Conservation (phyloP, 345 rosid genomes). For the Cardamine resedifolia region DNA sequence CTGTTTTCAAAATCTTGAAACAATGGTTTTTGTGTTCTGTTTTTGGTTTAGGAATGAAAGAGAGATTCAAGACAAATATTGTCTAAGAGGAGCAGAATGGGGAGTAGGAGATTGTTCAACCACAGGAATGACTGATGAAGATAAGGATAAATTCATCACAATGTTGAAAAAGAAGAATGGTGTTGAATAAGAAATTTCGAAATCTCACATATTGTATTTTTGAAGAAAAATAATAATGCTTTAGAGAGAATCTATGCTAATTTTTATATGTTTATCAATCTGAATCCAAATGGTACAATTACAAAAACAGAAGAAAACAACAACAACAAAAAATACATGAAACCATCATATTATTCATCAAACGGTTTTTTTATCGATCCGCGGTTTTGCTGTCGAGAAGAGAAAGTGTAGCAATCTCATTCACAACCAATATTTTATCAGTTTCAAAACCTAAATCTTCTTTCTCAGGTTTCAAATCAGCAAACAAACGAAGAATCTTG, state of each 20-base stretch:
- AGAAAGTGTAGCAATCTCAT: constrained; percentile 34
- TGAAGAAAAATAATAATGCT: constrained; percentile 1
- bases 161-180: constrained; percentile 72
- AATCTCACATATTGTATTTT: constrained; percentile 2
- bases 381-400: neutral
- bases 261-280: constrained; percentile 25
- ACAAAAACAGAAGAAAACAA: neutral
- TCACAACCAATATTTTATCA: constrained; percentile 30
- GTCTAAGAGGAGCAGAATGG: constrained; percentile 93
- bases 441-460: constrained; percentile 39
- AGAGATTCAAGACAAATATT: constrained; percentile 72
- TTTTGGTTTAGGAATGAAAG: constrained; percentile 52
- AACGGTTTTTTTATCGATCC: neutral
- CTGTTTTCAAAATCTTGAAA: neutral
- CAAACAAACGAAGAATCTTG: constrained; percentile 71
- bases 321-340: neutral
- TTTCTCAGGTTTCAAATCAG: constrained; percentile 47
- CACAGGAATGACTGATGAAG: constrained; percentile 74
- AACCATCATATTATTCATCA: neutral
- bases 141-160: constrained; percentile 74
- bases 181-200: constrained; percentile 12
- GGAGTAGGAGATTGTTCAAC: constrained; percentile 95
- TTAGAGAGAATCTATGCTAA: constrained; percentile 28
- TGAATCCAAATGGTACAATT: constrained; percentile 20
- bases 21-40: constrained; percentile 1